Evolutionary conservation across 1,284 basidiomycete species (phyloP).

Genomic region (Pseudozyma sp.): DNA sequence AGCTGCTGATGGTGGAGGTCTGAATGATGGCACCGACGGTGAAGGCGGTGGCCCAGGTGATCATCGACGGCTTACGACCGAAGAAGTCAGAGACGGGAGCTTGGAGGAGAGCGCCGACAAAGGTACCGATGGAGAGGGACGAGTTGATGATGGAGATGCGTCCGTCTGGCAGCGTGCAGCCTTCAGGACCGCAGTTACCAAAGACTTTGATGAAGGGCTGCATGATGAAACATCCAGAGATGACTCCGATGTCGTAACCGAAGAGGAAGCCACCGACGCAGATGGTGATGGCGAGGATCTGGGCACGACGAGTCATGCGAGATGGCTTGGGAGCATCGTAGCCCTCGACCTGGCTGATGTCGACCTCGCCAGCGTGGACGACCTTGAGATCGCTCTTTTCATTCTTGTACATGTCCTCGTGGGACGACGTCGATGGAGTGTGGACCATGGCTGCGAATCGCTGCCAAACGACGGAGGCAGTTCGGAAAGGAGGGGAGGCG

Average conservation of each 20-base stretch:
- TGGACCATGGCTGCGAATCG: constrained; percentile 7
- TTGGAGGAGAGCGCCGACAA: constrained; percentile 74
- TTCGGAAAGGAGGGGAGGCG: no score
- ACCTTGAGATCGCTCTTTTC: constrained; percentile 44
- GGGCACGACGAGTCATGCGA: constrained; percentile 44
- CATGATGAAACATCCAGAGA: constrained; percentile 57
- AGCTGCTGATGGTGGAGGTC: constrained; percentile 46
- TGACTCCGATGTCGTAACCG: constrained; percentile 56
- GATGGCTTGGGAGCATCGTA: constrained; percentile 49
- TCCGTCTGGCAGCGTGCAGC: constrained; percentile 53
- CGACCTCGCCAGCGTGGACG: constrained; percentile 34
- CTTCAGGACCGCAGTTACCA: constrained; percentile 35
- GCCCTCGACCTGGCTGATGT: constrained; percentile 31
- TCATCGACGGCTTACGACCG: constrained; percentile 76
- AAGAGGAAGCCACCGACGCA: constrained; percentile 54
- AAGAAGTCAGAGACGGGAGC: constrained; percentile 73
- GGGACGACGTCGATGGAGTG: constrained; percentile 33
- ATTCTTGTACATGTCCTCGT: constrained; percentile 42
- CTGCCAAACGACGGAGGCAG: not conserved
- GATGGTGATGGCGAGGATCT: constrained; percentile 47
- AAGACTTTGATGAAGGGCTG: constrained; percentile 48
- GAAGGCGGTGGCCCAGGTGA: constrained; percentile 72
- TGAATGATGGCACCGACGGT: constrained; percentile 59
- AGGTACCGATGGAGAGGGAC: constrained; percentile 79
- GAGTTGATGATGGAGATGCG: constrained; percentile 77